Percentiles rank a stretch among this genome's conserved stretches.
These are phyloP conservation scores for Hemisphaericaspora nanyangensis DNA, from an alignment of 805 yeast species.

Conservation along the genomic window DNA sequence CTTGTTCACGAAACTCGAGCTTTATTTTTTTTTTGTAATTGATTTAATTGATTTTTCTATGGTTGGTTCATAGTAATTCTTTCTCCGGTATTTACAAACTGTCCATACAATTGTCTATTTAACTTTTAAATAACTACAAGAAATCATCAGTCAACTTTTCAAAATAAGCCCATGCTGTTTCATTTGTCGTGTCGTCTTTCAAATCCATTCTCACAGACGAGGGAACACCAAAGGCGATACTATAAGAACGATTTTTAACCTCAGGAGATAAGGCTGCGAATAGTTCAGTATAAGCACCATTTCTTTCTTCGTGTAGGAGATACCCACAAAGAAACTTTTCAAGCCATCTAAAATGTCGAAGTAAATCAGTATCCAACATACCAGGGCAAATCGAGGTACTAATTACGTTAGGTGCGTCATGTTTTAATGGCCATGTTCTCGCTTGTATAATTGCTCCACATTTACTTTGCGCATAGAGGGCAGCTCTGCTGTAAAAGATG, in stretches of 20 bases:
- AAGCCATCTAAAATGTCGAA: conserved; percentile 14
- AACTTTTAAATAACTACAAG: not conserved
- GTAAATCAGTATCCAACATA: conserved; percentile 28
- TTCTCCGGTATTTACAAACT: no score
- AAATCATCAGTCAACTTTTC: conserved; percentile 3
- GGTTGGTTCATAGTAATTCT: no score
- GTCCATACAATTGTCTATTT: not conserved
- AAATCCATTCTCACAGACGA: conserved; percentile 2
- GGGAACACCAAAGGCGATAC: conserved; percentile 32
- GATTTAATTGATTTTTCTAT: no score
- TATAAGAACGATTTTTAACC: conserved; percentile 29
- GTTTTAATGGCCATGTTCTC: conserved; percentile 27
- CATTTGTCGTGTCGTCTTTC: not conserved
- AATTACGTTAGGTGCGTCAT: conserved; percentile 24
- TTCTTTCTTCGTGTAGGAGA: conserved; percentile 18
- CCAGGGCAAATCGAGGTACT: conserved; percentile 42
- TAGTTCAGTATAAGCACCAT: conserved; percentile 44
- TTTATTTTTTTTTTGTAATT: no score
- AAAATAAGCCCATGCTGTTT: conserved; percentile 4
- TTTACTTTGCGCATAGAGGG: conserved; percentile 41
- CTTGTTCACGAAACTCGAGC: not conserved
- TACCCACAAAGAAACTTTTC: conserved; percentile 3
- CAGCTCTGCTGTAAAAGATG: conserved; percentile 3
- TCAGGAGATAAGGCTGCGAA: conserved; percentile 37
- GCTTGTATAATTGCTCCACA: conserved; percentile 37